phyloP scores from a whole-genome alignment of 495 filamentous ascomycete genomes.

The Penicillium macrosclerotiorum region DNA sequence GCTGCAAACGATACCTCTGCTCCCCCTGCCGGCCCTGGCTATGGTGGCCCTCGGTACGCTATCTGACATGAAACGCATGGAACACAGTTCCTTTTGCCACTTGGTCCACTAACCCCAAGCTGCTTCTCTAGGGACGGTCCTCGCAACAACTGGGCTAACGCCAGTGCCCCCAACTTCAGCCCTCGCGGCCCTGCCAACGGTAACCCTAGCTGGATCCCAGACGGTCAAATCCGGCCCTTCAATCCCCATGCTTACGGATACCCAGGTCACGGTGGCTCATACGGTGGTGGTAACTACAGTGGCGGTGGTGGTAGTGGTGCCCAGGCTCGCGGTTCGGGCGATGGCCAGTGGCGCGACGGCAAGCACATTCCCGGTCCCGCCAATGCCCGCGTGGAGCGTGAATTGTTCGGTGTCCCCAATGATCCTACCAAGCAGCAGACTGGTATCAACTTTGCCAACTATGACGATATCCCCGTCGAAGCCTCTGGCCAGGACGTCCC shows the following conservation, averaged over 20 bases:
- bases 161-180: conserved; percentile 65
- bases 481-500: conserved; percentile 93
- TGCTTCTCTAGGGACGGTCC: conserved; percentile 31
- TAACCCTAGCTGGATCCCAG: conserved; percentile 42
- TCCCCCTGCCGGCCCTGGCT: conserved; percentile 29
- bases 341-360: conserved; percentile 94
- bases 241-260: conserved; percentile 69
- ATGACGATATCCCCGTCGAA: conserved; percentile 98
- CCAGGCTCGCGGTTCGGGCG: conserved; percentile 74
- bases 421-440: conserved; percentile 93
- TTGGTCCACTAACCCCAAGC: conserved; percentile 3
- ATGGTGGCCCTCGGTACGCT: conserved; percentile 41
- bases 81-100: background rate
- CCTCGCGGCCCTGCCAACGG: conserved; percentile 53
- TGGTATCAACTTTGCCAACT: conserved; percentile 99
- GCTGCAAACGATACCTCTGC: conserved; percentile 42
- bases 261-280: conserved; percentile 50
- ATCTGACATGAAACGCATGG: background rate
- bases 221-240: conserved; percentile 47
- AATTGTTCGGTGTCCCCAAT: conserved; percentile 91
- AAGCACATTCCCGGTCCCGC: conserved; percentile 89
- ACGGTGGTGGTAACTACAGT: conserved; percentile 42
- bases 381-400: conserved; percentile 87
- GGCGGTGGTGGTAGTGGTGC: conserved; percentile 45
- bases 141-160: conserved; percentile 69